Conservation (phyloP, 2,329 filamentous ascomycete genomes). For the Fusarium sp. region DNA sequence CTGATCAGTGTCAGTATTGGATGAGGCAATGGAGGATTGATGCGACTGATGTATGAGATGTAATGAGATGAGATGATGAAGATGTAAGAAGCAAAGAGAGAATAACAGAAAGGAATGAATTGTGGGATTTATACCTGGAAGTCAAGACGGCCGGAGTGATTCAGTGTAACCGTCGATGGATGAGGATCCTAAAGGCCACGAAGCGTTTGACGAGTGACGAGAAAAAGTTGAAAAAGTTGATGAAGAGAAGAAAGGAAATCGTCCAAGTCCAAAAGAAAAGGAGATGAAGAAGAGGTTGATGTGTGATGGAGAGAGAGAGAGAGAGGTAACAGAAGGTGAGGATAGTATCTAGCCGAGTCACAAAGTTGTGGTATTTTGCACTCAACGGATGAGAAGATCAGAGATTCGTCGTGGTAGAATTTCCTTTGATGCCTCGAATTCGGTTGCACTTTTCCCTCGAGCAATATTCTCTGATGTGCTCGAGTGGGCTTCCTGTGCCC, state of each 20-base stretch:
- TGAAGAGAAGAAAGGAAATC: background rate
- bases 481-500: background rate
- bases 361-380: background rate
- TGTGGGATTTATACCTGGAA: background rate
- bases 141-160: background rate
- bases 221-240: fast-evolving
- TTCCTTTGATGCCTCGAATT: background rate
- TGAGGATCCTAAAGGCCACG: background rate
- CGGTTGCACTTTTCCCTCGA: background rate
- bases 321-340: background rate
- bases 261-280: background rate
- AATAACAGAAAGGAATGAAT: background rate
- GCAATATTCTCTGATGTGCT: background rate
- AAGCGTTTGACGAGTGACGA: background rate
- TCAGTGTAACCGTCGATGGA: background rate
- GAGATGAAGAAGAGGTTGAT: background rate
- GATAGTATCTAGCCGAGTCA: too few species aligned
- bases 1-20: background rate
- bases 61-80: background rate
- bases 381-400: background rate
- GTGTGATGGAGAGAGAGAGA: background rate
- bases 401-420: background rate
- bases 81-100: background rate
- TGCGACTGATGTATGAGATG: background rate
- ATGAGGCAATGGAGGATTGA: background rate